Percentiles rank a stretch among this genome's conserved stretches.
These are phyloP conservation scores for Mortierella sp. DNA, from an alignment of 371 early-diverging fungal genomes.

Conservation along the genomic window DNA sequence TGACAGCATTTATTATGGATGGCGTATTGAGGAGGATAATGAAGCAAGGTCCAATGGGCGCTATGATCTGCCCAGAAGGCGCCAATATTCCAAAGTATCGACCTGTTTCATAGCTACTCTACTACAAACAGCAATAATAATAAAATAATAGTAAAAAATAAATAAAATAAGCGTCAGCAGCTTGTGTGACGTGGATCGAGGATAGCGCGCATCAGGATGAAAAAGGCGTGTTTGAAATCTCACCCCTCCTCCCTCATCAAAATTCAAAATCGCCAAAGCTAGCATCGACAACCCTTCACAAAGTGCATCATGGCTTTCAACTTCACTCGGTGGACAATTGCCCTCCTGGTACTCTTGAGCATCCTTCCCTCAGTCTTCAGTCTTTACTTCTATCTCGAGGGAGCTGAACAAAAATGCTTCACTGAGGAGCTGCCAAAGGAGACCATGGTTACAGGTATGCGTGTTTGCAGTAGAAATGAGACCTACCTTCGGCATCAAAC, in stretches of 20 bases:
- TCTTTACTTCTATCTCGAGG: conserved; percentile 93
- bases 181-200: conserved; percentile 18
- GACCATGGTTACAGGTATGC: conserved; percentile 84
- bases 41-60: conserved; percentile 36
- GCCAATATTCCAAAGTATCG: conserved; percentile 27
- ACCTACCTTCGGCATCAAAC: too few relatives aligned
- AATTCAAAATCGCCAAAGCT: background rate
- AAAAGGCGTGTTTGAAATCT: background rate
- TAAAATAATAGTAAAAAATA: background rate
- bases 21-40: conserved; percentile 57
- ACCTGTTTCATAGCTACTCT: conserved; percentile 15
- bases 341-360: conserved; percentile 42
- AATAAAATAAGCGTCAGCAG: background rate
- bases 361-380: conserved; percentile 55
- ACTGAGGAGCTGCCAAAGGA: conserved; percentile 94
- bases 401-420: conserved; percentile 91
- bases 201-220: background rate
- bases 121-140: background rate
- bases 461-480: background rate
- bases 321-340: conserved; percentile 43
- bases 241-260: background rate
- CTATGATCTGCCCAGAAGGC: conserved; percentile 41
- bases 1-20: conserved; percentile 86
- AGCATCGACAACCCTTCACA: background rate
- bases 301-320: conserved; percentile 41